A percentile compares a stretch with the other conserved stretches of the same genome.
Evolutionary conservation across 306 rosid species (phyloP).

Genomic region (Dryas octopetala): DNA sequence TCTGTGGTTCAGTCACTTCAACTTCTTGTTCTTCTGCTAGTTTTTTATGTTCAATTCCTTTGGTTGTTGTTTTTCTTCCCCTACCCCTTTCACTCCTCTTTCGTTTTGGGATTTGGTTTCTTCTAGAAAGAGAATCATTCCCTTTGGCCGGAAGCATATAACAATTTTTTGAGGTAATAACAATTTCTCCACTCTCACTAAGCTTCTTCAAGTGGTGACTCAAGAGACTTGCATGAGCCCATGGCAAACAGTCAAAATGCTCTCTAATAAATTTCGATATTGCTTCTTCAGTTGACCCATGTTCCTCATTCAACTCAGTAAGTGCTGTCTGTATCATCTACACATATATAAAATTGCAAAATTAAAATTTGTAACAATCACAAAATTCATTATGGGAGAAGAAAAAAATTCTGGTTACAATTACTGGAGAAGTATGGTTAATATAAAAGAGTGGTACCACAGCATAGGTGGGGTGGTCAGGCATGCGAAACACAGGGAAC

Average conservation of each 20-base stretch:
- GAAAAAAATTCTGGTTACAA: background rate
- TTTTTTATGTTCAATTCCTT: background rate
- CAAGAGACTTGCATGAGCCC: constrained; percentile 29
- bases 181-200: constrained; percentile 26
- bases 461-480: constrained; percentile 30
- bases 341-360: background rate
- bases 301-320: constrained; percentile 22
- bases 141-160: constrained; percentile 13
- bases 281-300: constrained; percentile 30
- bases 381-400: background rate
- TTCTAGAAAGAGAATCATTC: background rate
- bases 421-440: background rate
- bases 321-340: constrained; percentile 35
- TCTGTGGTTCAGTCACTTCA: background rate
- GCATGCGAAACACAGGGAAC: constrained; percentile 6
- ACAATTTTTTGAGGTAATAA: background rate
- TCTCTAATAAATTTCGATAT: constrained; percentile 26
- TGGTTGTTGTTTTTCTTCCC: constrained; percentile 1
- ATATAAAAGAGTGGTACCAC: constrained; percentile 15
- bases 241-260: constrained; percentile 26
- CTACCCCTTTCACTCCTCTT: background rate
- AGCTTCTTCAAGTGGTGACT: constrained; percentile 34
- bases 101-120: background rate
- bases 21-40: background rate
- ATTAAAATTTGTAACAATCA: background rate